phyloP scores from a whole-genome alignment of 768 basidiomycete species.

The Boletus edulis region DNA sequence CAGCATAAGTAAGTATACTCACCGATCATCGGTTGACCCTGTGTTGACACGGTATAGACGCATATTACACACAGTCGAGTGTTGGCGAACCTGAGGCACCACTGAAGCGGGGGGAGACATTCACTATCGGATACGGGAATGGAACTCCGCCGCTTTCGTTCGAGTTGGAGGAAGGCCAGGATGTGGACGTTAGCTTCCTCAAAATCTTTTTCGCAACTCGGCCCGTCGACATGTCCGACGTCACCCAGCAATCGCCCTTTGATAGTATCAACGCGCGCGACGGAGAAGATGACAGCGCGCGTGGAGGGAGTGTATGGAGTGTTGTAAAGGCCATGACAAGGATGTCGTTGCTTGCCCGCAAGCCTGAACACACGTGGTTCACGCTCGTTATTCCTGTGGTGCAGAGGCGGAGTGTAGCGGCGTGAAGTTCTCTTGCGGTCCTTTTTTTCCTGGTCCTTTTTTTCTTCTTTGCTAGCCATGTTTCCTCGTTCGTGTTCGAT shows the following conservation, averaged over 20 bases:
- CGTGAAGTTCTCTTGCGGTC: not conserved
- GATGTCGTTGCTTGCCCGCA: not conserved
- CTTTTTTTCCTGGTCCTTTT: too few species aligned
- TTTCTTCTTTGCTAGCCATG: not conserved
- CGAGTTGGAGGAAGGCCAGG: constrained; percentile 27
- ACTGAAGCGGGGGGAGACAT: not conserved
- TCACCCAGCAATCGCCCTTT: constrained; percentile 37
- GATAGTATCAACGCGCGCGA: not conserved
- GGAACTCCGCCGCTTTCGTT: constrained; percentile 29
- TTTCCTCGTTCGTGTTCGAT: not conserved
- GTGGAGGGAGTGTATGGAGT: not conserved
- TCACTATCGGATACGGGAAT: constrained; percentile 42
- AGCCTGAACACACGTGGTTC: constrained; percentile 12
- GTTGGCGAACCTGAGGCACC: constrained; percentile 2
- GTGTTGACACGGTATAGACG: not conserved
- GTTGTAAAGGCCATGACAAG: not conserved
- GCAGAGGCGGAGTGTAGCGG: not conserved
- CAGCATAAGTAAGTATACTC: constrained; percentile 30
- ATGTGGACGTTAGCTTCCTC: constrained; percentile 41
- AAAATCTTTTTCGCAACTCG: constrained; percentile 41
- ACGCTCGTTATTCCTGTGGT: constrained; percentile 9
- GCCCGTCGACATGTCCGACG: constrained; percentile 33
- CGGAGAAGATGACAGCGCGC: not conserved
- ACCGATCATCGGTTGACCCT: not conserved
- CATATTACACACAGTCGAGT: constrained; percentile 5